Conservation (phyloP, 306 rosid species). For the Vigna hirtella region DNA sequence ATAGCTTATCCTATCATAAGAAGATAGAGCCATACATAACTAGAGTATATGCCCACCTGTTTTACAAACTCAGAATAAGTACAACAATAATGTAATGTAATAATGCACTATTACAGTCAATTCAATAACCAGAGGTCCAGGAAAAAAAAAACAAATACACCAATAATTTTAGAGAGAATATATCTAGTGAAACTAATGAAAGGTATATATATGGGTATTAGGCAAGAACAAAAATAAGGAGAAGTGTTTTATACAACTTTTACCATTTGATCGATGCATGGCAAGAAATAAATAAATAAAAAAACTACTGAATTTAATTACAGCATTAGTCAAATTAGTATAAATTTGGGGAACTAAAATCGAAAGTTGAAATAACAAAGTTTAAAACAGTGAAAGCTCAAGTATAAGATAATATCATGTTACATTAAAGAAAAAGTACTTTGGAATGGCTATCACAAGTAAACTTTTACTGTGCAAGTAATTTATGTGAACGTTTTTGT, state of each 20-base stretch:
- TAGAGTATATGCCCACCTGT: constrained; percentile 20
- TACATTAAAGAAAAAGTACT: neutral
- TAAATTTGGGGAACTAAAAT: constrained; percentile 12
- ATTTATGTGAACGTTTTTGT: constrained; percentile 10
- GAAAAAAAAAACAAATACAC: neutral
- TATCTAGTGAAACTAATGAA: constrained; percentile 16
- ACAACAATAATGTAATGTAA: constrained; percentile 29
- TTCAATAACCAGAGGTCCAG: neutral
- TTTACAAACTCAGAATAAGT: constrained; percentile 2
- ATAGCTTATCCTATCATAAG: constrained; percentile 10
- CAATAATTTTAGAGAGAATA: constrained; percentile 9
- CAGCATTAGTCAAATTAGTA: neutral
- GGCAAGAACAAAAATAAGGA: neutral
- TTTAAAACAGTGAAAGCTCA: constrained; percentile 15
- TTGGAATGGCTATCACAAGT: neutral
- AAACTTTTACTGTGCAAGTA: constrained; percentile 24
- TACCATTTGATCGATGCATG: neutral
- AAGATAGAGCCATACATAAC: constrained; percentile 28
- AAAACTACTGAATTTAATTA: neutral
- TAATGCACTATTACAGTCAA: neutral
- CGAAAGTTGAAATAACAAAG: neutral
- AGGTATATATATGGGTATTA: neutral
- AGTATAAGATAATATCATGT: neutral
- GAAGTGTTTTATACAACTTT: neutral
- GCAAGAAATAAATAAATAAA: constrained; percentile 10